Conservation (phyloP, 495 filamentous ascomycete genomes). For the Talaromyces nanjingensis region DNA sequence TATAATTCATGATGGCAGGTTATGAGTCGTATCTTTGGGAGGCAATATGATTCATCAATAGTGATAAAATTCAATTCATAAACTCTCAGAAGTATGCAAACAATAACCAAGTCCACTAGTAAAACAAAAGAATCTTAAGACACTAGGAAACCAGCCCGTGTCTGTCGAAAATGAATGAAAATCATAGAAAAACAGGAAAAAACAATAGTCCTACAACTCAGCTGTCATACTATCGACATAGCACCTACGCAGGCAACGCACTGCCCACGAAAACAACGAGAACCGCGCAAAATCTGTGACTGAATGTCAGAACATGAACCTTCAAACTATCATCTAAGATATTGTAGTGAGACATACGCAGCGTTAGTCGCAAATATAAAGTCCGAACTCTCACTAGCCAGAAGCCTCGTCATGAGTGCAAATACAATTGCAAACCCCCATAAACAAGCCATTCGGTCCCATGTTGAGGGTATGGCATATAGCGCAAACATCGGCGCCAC, state of each 20-base stretch:
- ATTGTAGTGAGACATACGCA: not conserved
- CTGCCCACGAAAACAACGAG: constrained; percentile 6
- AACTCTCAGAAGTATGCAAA: not conserved
- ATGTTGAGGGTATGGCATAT: not conserved
- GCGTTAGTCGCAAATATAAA: constrained; percentile 2
- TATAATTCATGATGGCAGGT: not conserved
- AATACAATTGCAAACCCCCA: constrained; percentile 4
- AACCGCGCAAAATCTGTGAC: constrained; percentile 1
- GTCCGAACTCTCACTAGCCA: not conserved
- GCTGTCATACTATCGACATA: not conserved
- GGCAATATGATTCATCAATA: not conserved
- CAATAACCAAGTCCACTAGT: not conserved
- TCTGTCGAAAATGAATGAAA: not conserved
- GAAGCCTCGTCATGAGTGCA: not conserved
- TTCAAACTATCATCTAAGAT: no score
- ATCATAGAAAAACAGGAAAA: not conserved
- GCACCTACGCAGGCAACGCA: not conserved
- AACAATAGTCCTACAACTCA: not conserved
- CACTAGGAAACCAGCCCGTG: not conserved
- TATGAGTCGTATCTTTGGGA: not conserved
- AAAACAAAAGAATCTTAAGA: not conserved
- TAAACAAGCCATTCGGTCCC: not conserved
- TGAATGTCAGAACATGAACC: no score
- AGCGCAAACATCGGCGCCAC: constrained; percentile 4
- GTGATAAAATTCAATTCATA: not conserved